phyloP scores from a whole-genome alignment of 768 basidiomycete genomes.

The Dentipellis sp. region DNA sequence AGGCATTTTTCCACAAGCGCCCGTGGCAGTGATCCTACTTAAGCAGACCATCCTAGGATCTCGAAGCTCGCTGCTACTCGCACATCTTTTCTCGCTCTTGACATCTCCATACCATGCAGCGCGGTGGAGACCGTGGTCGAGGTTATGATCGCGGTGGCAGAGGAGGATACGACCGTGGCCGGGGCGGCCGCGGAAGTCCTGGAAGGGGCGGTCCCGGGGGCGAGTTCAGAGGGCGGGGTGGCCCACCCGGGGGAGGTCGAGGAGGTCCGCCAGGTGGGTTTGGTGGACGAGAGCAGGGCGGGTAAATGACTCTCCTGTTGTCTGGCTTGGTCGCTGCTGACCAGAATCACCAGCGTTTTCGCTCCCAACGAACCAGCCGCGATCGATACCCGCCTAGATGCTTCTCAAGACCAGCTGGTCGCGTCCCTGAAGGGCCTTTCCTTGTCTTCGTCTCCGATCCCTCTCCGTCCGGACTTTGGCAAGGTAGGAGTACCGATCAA shows the following conservation, averaged over 20 bases:
- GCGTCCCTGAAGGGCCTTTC: slow-evolving; percentile 22
- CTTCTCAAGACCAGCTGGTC: slow-evolving; percentile 36
- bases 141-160: slow-evolving; percentile 12
- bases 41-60: not conserved
- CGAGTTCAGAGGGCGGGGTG: slow-evolving; percentile 7
- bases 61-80: not conserved
- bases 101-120: slow-evolving; percentile 8
- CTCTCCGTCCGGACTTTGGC: slow-evolving; percentile 41
- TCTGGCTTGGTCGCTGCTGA: not conserved
- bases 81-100: not conserved
- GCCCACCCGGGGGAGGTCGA: slow-evolving; percentile 8
- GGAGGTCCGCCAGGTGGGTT: slow-evolving; percentile 10
- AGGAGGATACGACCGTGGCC: slow-evolving; percentile 11
- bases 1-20: not conserved
- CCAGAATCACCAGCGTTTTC: slow-evolving; percentile 28
- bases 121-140: slow-evolving; percentile 16
- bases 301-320: slow-evolving; percentile 22
- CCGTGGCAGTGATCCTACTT: not conserved
- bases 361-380: slow-evolving; percentile 30
- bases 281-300: slow-evolving; percentile 27
- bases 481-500: slow-evolving; percentile 33
- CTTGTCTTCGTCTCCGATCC: slow-evolving; percentile 26
- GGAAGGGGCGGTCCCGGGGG: slow-evolving; percentile 11
- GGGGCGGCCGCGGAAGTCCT: slow-evolving; percentile 13
- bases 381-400: slow-evolving; percentile 43